Conservation (phyloP, 2,329 filamentous ascomycete genomes). For the Venturia effusa region DNA sequence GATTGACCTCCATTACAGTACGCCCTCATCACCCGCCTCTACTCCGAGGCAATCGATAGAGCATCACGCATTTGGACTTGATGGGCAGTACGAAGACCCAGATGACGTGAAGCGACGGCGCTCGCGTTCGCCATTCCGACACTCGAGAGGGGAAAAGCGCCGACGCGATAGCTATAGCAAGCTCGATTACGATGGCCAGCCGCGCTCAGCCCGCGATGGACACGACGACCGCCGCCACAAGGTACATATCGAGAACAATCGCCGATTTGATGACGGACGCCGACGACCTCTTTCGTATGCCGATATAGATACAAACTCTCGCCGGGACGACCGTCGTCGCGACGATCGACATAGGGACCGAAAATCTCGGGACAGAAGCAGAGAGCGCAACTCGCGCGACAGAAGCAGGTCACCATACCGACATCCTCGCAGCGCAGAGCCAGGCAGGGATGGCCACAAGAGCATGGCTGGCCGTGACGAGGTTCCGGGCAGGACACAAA, state of each 20-base stretch:
- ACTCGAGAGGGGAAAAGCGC: conserved; percentile 52
- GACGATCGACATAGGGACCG: conserved; percentile 2
- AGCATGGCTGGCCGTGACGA: conserved; percentile 1
- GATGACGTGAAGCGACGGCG: conserved; percentile 24
- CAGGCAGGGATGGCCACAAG: not conserved
- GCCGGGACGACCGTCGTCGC: not conserved
- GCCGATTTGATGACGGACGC: not conserved
- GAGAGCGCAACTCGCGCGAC: conserved; percentile 3
- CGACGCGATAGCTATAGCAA: conserved; percentile 35
- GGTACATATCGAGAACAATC: conserved; percentile 17
- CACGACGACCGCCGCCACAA: conserved; percentile 26
- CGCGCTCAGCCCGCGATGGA: conserved; percentile 13
- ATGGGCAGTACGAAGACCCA: conserved; percentile 3
- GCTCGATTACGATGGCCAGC: conserved; percentile 38
- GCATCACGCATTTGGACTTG: conserved; percentile 3
- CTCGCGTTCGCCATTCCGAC: conserved; percentile 41
- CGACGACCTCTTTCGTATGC: conserved; percentile 1
- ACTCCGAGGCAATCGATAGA: conserved; percentile 4
- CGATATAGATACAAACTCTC: not conserved
- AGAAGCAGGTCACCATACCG: conserved; percentile 42
- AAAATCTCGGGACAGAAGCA: not conserved
- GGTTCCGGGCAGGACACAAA: not conserved
- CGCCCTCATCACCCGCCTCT: conserved; percentile 28
- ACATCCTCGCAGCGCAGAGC: conserved; percentile 35
- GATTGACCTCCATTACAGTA: conserved; percentile 85